phyloP scores from a whole-genome alignment of 2,329 filamentous ascomycete species.

The Alternaria dauci region DNA sequence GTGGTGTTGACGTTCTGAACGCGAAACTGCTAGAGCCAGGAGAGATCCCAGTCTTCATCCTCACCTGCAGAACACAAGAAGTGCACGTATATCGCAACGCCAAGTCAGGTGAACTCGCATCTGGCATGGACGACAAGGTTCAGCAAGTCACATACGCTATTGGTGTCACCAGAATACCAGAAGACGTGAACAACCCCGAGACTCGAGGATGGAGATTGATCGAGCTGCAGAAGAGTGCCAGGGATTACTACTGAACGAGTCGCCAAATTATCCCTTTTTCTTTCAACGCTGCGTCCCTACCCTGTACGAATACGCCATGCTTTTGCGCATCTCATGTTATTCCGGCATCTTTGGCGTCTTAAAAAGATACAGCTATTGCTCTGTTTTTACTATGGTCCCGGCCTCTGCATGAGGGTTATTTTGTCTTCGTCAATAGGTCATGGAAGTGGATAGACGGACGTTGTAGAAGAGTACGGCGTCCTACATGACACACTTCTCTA shows the following conservation, averaged over 20 bases:
- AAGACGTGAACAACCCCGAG: constrained; percentile 96
- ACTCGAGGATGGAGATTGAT: constrained; percentile 97
- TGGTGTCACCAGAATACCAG: constrained; percentile 89
- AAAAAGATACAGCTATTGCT: constrained; percentile 29
- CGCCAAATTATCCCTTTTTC: constrained; percentile 5
- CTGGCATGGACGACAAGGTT: constrained; percentile 98
- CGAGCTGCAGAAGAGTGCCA: constrained; percentile 96
- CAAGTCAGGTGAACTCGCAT: constrained; percentile 87
- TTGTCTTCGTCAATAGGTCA: constrained; percentile 19
- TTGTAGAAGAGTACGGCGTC: constrained; percentile 19
- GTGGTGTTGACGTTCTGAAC: constrained; percentile 86
- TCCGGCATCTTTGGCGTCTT: constrained; percentile 45
- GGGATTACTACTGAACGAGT: constrained; percentile 77
- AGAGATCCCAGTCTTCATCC: constrained; percentile 93
- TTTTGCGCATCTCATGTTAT: constrained; percentile 26
- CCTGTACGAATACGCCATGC: constrained; percentile 30
- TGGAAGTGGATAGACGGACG: constrained; percentile 28
- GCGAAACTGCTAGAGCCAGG: constrained; percentile 84
- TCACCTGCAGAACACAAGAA: constrained; percentile 95
- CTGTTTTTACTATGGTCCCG: constrained; percentile 13
- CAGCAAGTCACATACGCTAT: constrained; percentile 98
- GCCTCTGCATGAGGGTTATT: constrained; percentile 11
- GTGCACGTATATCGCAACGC: constrained; percentile 95
- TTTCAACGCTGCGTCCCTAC: neutral
- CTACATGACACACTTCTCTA: constrained; percentile 35